Base-by-base conservation (phyloP, 345 rosid genomes). In the Iberis pinnata region DNA sequence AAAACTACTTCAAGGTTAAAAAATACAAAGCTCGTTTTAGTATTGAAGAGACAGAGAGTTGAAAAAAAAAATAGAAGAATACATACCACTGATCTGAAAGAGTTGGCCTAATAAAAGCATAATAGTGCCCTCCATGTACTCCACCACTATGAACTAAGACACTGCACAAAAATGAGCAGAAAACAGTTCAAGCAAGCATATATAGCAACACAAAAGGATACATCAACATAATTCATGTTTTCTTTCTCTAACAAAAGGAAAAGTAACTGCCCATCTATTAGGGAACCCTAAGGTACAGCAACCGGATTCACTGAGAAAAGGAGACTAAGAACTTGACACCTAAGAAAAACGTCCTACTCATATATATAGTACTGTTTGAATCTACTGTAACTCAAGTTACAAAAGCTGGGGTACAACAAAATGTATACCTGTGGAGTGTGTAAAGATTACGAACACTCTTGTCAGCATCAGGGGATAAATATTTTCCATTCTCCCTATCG, bases 81-180 rank as follows among this genome's bases (percentile, higher is more conserved):
- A 45, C 72, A 53, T 74, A 89, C 97, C 97, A 89, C 63, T 80
- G 95, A 59, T 89, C 95, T 61, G 96, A 75, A 38, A 89, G 90
- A 6, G 89, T 84, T 36, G 96, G 97, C 74, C 97, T 78, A 41
- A 86, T 89, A 60, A 78, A 89, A 42, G 97, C 97, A 76, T 89
- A 89, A 68, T 89, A 89, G 63, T 89, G 97, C 43, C 97, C 97
- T 54, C 97, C 97, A 58, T 89, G 97, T 61, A 89, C 85, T 42
- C 97, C 97, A 53, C 97, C 97, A 26, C 97, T 89, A 43, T 89
- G 97, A 76, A 89, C 97, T 73, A 89, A 74, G 58, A 89, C 97
- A 57, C 97, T 89, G 79, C 56, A 64, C 12, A 55, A 43, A 47
- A 43, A 49, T 14, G 61, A 45, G 49, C n/a, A 62, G 45, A 33